phyloP scores from a whole-genome alignment of 1,284 basidiomycete genomes.

The Pisolithus thermaeus region DNA sequence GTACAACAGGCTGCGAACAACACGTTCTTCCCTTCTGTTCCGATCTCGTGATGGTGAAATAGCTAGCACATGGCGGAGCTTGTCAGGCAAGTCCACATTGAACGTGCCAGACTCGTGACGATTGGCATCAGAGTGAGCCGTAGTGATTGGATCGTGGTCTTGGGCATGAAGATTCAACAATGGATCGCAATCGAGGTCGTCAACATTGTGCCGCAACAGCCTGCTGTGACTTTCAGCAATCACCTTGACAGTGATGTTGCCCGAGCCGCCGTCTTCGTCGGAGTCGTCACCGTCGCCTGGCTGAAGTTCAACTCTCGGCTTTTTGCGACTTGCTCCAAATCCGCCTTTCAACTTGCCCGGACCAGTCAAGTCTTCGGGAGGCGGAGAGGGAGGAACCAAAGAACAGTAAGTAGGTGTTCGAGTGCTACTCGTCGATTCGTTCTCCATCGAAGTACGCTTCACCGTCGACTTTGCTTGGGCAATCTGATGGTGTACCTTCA shows the following conservation, averaged over 20 bases:
- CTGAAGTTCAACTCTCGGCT: slow-evolving; percentile 29
- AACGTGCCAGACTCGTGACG: slow-evolving; percentile 30
- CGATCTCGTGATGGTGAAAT: slow-evolving; percentile 41
- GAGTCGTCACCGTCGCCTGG: slow-evolving; percentile 33
- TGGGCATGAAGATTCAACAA: slow-evolving; percentile 33
- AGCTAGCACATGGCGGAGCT: slow-evolving; percentile 56
- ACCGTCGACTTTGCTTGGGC: slow-evolving; percentile 11
- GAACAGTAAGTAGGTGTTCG: slow-evolving; percentile 5
- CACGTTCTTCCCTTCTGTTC: slow-evolving; percentile 44
- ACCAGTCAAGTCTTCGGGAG: slow-evolving; percentile 33
- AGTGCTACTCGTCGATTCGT: background rate
- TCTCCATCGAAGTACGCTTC: slow-evolving; percentile 18
- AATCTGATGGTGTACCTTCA: background rate
- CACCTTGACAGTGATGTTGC: slow-evolving; percentile 20
- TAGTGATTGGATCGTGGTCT: slow-evolving; percentile 26
- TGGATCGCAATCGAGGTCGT: slow-evolving; percentile 37
- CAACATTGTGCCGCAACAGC: slow-evolving; percentile 4
- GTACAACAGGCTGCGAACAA: slow-evolving; percentile 56
- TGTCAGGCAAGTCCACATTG: slow-evolving; percentile 59
- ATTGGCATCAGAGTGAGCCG: slow-evolving; percentile 21
- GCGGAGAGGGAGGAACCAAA: slow-evolving; percentile 63
- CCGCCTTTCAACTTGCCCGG: slow-evolving; percentile 37
- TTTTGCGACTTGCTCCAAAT: slow-evolving; percentile 33
- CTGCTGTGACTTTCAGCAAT: slow-evolving; percentile 12
- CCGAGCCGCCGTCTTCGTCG: slow-evolving; percentile 19